Percentiles rank a stretch among this genome's conserved stretches.
Evolutionary conservation across 148 eudicot genomes (phyloP).

Genomic region (Diospyros kaki): DNA sequence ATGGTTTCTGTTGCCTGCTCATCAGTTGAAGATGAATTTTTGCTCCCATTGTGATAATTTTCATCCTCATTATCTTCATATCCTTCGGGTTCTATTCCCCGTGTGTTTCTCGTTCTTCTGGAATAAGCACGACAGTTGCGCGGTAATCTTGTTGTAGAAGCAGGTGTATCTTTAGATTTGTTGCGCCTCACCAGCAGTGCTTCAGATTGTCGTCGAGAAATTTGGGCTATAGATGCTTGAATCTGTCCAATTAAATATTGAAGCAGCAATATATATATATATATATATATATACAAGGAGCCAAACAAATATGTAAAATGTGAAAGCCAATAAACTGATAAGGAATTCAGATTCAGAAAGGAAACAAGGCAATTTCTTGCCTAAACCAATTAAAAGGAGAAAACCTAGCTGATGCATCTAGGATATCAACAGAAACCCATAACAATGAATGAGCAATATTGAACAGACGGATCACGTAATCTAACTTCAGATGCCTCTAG

Average conservation of each 20-base stretch:
- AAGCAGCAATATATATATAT: not conserved
- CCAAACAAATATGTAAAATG: not conserved
- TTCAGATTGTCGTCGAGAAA: too few species aligned
- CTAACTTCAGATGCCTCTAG: not conserved
- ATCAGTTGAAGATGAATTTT: conserved; percentile 28
- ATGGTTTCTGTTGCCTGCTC: conserved; percentile 30
- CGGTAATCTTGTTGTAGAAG: too few species aligned
- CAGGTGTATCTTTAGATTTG: too few species aligned
- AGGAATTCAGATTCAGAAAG: not conserved
- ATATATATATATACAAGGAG: not conserved
- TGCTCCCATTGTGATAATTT: not conserved
- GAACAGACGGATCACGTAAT: too few species aligned
- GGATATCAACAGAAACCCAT: not conserved
- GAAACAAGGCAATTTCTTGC: not conserved
- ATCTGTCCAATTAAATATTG: too few species aligned
- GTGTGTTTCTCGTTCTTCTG: not conserved
- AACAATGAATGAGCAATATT: too few species aligned
- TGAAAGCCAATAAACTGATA: not conserved
- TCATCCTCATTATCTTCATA: too few species aligned
- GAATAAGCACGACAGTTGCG: too few species aligned
- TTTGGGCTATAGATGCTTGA: too few species aligned
- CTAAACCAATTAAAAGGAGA: not conserved
- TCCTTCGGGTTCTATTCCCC: conserved; percentile 4
- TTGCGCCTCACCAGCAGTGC: too few species aligned
- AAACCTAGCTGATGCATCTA: not conserved